phyloP scores from a whole-genome alignment of 768 basidiomycete genomes.

The Xerocomus potaroensis region DNA sequence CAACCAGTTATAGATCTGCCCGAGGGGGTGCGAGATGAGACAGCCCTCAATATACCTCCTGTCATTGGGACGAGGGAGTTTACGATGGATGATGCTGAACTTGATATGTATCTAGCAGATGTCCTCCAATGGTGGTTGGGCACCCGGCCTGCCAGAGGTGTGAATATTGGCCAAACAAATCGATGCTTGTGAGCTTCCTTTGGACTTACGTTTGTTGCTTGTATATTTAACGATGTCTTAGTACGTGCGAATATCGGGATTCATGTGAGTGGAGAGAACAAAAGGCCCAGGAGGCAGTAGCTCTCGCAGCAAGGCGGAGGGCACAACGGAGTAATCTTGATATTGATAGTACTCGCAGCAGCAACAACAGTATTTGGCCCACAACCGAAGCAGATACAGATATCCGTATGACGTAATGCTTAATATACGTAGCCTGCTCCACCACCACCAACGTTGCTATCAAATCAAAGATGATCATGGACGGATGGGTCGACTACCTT shows the following conservation, averaged over 20 bases:
- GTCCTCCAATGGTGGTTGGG: slow-evolving; percentile 78
- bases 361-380: background rate
- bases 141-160: slow-evolving; percentile 63
- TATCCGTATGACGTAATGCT: slow-evolving; percentile 16
- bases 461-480: slow-evolving; percentile 34
- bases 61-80: slow-evolving; percentile 70
- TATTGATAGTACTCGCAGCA: too few species aligned
- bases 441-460: too few species aligned
- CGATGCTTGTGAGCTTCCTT: slow-evolving; percentile 60
- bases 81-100: slow-evolving; percentile 43
- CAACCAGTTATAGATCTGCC: background rate
- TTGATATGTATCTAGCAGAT: slow-evolving; percentile 51
- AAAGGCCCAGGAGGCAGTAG: slow-evolving; percentile 39
- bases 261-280: slow-evolving; percentile 76
- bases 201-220: background rate
- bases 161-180: slow-evolving; percentile 50
- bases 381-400: background rate
- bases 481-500: slow-evolving; percentile 46
- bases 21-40: background rate
- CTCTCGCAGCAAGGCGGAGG: background rate
- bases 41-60: slow-evolving; percentile 17
- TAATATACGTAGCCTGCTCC: background rate
- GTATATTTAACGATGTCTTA: slow-evolving; percentile 20
- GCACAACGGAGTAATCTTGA: background rate
- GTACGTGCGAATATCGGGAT: slow-evolving; percentile 67